Conservation (phyloP, 1,284 basidiomycete genomes). For the Flammula alnicola region DNA sequence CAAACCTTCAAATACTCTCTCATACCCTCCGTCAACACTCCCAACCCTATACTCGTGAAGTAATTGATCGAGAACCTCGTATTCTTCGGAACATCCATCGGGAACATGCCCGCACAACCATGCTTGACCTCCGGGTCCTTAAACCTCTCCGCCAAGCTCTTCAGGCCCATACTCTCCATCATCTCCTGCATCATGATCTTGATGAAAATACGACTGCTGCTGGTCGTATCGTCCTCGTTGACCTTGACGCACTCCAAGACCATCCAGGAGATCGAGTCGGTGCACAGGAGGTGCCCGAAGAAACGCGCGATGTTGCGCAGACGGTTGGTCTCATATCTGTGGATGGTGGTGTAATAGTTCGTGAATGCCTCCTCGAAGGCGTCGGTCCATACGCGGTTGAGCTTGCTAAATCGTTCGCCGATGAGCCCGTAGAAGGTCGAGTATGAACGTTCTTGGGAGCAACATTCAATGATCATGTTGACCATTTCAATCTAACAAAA, state of each 20-base stretch:
- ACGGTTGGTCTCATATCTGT: slow-evolving; percentile 98
- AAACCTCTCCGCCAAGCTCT: slow-evolving; percentile 83
- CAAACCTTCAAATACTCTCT: slow-evolving; percentile 89
- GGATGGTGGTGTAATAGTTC: slow-evolving; percentile 95
- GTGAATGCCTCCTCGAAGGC: slow-evolving; percentile 87
- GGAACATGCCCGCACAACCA: slow-evolving; percentile 88
- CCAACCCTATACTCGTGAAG: slow-evolving; percentile 93
- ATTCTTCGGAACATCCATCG: slow-evolving; percentile 94
- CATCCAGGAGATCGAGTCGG: slow-evolving; percentile 90
- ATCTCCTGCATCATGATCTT: slow-evolving; percentile 97
- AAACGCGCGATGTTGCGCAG: slow-evolving; percentile 96
- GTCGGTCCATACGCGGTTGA: slow-evolving; percentile 94
- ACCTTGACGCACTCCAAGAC: slow-evolving; percentile 87
- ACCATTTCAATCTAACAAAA: slow-evolving; percentile 82
- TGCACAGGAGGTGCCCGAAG: slow-evolving; percentile 89
- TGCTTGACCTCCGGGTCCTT: slow-evolving; percentile 82
- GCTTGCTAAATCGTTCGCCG: slow-evolving; percentile 95
- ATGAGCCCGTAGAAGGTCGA: slow-evolving; percentile 95
- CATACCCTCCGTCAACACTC: slow-evolving; percentile 94
- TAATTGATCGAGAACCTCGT: slow-evolving; percentile 99
- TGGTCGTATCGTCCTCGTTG: slow-evolving; percentile 98
- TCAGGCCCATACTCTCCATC: slow-evolving; percentile 91
- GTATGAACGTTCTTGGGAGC: slow-evolving; percentile 98
- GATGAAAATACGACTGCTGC: slow-evolving; percentile 94
- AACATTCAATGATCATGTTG: slow-evolving; percentile 99